Evolutionary conservation across 352 stramenopile species (phyloP).

Genomic region (Pythium aristosporum): DNA sequence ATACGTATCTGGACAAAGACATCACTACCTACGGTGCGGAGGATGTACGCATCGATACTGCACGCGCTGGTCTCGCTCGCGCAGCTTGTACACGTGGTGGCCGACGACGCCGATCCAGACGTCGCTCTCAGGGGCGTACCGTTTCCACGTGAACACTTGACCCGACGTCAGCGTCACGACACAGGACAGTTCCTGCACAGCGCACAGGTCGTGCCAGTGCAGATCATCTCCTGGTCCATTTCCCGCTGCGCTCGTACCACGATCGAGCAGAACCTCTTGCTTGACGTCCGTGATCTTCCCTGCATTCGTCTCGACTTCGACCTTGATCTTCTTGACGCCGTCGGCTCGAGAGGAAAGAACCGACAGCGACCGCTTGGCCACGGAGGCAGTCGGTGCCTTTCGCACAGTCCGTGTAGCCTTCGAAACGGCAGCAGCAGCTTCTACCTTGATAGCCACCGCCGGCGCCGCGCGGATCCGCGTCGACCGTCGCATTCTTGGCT

Average conservation of each 20-base stretch:
- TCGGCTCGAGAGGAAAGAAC: background rate
- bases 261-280: background rate
- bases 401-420: background rate
- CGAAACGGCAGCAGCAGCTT: background rate
- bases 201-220: conserved; percentile 23
- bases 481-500: conserved; percentile 17
- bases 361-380: conserved; percentile 17
- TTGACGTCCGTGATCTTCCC: background rate
- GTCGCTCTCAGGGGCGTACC: conserved; percentile 1
- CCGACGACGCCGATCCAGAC: conserved; percentile 27
- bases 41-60: conserved; percentile 26
- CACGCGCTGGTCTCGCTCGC: conserved; percentile 22
- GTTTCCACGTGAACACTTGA: conserved; percentile 35
- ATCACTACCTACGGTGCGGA: conserved; percentile 14
- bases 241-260: too few species aligned
- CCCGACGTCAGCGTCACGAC: conserved; percentile 30
- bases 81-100: conserved; percentile 24
- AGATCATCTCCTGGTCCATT: background rate
- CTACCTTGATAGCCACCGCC: conserved; percentile 6
- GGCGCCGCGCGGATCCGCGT: conserved; percentile 14
- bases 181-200: conserved; percentile 25
- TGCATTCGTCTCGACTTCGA: conserved; percentile 12
- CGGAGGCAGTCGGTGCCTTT: background rate
- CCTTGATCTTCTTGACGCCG: conserved; percentile 29
- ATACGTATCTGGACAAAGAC: background rate